Conservation (phyloP, 1,284 basidiomycete species). For the Cutaneotrichosporon cyanovorans region DNA sequence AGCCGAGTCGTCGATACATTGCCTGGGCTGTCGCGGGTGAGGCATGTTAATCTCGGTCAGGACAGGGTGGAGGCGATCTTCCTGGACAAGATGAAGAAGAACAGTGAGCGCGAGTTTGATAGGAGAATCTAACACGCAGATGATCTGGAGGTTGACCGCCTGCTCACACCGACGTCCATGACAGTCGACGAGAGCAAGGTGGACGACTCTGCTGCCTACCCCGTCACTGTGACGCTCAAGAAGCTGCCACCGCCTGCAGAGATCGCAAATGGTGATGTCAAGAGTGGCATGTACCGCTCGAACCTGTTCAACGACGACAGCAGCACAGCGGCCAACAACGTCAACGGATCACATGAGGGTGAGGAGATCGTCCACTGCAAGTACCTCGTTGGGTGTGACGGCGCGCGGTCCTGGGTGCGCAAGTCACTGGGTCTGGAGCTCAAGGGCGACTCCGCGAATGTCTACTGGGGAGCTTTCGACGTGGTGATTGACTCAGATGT, state of each 20-base stretch:
- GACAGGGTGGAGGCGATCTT: constrained; percentile 33
- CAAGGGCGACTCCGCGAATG: constrained; percentile 38
- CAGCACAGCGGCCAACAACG: constrained; percentile 33
- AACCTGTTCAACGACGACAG: constrained; percentile 28
- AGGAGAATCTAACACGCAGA: constrained; percentile 7
- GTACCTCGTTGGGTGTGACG: constrained; percentile 29
- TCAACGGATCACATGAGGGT: constrained; percentile 39
- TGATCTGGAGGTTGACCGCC: constrained; percentile 26
- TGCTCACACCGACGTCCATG: constrained; percentile 19
- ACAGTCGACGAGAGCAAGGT: constrained; percentile 10
- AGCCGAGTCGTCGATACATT: constrained; percentile 27
- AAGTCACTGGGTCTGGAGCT: constrained; percentile 31
- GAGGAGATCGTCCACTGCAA: constrained; percentile 22
- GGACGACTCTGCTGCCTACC: constrained; percentile 21
- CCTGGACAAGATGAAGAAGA: constrained; percentile 26
- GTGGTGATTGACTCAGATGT: constrained; percentile 20
- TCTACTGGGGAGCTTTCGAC: constrained; percentile 40
- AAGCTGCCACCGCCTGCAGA: constrained; percentile 16
- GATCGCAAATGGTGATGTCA: constrained; percentile 16
- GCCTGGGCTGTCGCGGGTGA: constrained; percentile 24
- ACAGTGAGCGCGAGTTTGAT: constrained; percentile 12
- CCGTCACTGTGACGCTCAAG: constrained; percentile 26
- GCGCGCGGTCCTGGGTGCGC: constrained; percentile 23
- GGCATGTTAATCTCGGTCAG: constrained; percentile 31
- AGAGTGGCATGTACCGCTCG: constrained; percentile 28